Base-by-base conservation (phyloP, 345 rosid genomes). In the Aquilaria yunnanensis region DNA sequence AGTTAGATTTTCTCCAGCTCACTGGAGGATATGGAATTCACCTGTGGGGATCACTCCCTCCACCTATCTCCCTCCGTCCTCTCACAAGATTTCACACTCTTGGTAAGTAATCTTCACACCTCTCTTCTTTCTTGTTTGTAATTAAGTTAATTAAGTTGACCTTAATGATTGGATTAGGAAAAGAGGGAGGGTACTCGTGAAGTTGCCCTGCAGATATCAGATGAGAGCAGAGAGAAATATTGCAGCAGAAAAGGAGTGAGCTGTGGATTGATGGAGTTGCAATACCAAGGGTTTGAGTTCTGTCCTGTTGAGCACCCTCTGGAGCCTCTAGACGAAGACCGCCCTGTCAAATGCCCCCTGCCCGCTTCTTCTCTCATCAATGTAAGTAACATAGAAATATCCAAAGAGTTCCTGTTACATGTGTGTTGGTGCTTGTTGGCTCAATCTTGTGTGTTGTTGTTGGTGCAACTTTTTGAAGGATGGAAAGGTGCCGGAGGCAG, bases 251-350 rank as follows among this genome's bases (percentile, higher is more conserved):
- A 66, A 12, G 62, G 60, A 31, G 57, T 50, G 23, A 23, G 23
- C 23, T 0, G 23, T 23, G 23, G 23, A 23, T 23, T 23, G 49
- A 80, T 72, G 78, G 83, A 73, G 31, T 34, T 66, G 50, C 70
- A 69, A 14, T 65, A 61, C 47, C 56, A 59, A 52, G 72, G 31
- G 50, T 49, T 73, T 2, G 90, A 87, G 14, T 84, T 92, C 73
- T 84, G 86, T 86, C 98, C 98, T 3, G 81, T 92, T 56, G 91
- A 87, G 33, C 98, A 92, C 54, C 98, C 96, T 30, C 32, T 80
- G 71, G 98, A 92, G 79, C 98, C 98, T 4, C 80, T 67, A 57
- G 96, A 87, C 59, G 96, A 92, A 81, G 98, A 92, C 63, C 90
- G 80, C 31, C 96, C 98, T 32, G 86, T 92, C 46, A 82, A 82